A percentile compares a stretch with the other conserved stretches of the same genome.
Conservation (phyloP, 257 asterid species). For the Solanum tarijense region DNA sequence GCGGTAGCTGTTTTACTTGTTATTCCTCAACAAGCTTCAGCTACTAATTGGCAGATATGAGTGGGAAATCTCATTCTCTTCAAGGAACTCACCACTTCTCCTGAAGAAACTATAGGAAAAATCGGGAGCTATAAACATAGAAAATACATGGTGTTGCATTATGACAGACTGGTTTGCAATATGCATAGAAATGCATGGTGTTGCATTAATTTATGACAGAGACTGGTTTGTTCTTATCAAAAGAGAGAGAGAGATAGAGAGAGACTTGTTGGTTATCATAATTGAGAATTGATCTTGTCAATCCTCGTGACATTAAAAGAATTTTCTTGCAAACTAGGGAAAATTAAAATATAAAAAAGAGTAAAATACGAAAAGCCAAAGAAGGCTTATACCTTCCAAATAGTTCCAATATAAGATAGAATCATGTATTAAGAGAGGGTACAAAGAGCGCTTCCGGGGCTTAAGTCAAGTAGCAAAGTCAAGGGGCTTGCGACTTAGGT, state of each 20-base stretch:
- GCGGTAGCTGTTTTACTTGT: not conserved
- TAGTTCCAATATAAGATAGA: not conserved
- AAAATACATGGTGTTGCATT: not conserved
- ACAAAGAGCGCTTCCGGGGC: not conserved
- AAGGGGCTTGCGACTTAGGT: not conserved
- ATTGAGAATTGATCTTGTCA: not conserved
- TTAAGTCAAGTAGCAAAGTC: not conserved
- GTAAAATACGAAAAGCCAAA: not conserved
- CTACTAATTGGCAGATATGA: not conserved
- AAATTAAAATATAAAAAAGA: not conserved
- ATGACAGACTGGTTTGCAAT: not conserved
- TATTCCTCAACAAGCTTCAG: not conserved
- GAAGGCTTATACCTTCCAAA: not conserved
- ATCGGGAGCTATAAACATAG: not conserved
- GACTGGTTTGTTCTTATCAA: not conserved
- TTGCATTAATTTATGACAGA: not conserved
- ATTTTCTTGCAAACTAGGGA: not conserved
- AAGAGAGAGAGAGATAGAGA: not conserved
- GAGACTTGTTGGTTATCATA: not conserved
- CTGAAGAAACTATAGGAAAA: not conserved
- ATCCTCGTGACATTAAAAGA: not conserved
- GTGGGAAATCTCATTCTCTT: not conserved
- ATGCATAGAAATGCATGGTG: not conserved
- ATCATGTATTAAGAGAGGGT: not conserved
- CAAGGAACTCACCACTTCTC: not conserved